Base-by-base conservation (phyloP, 768 basidiomycete genomes). In the Heimioporus sp. region DNA sequence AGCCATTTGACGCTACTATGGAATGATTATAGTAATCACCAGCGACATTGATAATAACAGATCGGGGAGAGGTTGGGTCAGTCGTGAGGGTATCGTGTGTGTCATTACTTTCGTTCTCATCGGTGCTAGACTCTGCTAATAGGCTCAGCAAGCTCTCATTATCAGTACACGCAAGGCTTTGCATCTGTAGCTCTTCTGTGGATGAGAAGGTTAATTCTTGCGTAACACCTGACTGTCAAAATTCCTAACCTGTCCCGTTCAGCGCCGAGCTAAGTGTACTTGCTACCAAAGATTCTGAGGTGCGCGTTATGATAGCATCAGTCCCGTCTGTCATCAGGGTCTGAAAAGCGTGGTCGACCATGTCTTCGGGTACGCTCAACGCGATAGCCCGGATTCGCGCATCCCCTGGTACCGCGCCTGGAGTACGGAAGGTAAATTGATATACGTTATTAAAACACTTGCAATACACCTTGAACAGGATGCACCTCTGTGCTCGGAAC, bases 401-500 rank as follows among this genome's bases (percentile, higher is more conserved):
- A 19, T 44, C 28, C 11, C 17, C 15, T 15, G 24, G 55, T 2
- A 46, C 12, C 7, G 24, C 6, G 7, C 39, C 57, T 56, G 3
- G 19, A 12, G 42, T 3, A 43, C 5, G 1, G 31, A 1, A 21
- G 13, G 21, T 40, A 4, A 32, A 32, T 24, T 24, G 24, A 24
- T 5, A 24, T 24, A 24, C 30, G 15, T 31, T 6, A 9, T 15
- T 20, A 28, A 9, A 42, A 32, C 3, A 20, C 34, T 41, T 13
- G n/a, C 13, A 30, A 55, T n/a, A 19, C 10, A 52, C 61, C 43
- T 1, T 46, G 1, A 0, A 40, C 24, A 2, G 10, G 11, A 24
- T 15, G 49, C 10, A 64, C 20, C 11, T 52, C 38, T 10, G 43
- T 3, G 10, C 10, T 20, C 17, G 59, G 37, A 13, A 64, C 43